Base-by-base conservation (phyloP, 345 rosid species). In the Turritis glabra region DNA sequence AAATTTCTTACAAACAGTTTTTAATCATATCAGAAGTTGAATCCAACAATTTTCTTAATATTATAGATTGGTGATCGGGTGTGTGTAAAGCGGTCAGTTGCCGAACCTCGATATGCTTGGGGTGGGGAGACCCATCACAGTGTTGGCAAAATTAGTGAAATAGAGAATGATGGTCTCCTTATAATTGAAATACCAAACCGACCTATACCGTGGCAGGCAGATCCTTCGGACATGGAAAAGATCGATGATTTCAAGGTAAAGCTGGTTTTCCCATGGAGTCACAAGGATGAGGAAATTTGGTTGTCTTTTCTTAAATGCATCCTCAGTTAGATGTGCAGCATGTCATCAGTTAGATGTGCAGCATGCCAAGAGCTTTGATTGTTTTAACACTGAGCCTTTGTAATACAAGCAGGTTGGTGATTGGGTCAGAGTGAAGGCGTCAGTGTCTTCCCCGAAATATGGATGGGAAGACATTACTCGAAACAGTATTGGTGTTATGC, bases 121-220 rank as follows among this genome's bases (percentile, higher is more conserved):
- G 98, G 96, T 62, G 98, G 98, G 69, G 99, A 95, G 89, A 95
- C 99, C 15, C 99, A 95, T 85, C 99, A 95, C 67, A 95, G 98
- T 80, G 99, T 92, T 75, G 99, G 99, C 74, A 89, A 77, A 76
- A 85, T 92, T 63, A 86, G 89, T 15, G 99, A 92, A 66, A 90
- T 95, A 85, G 96, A 95, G 83, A 89, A 83, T 74, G 97, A 95
- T 80, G 99, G 99, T 65, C 96, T 95, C 59, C 88, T 95, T 41
- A 78, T 92, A 57, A 89, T 95, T 30, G 99, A 95, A 77, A 95
- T 95, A 73, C 97, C 97, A 80, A 87, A 84, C 75, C 90, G 99
- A 32, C 90, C 87, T 17, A 87, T 90, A 51, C 90, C 90, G 1
- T 95, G 99, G 99, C 96, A 88, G 78, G 99, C 99, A 47, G 97